Evolutionary conservation across 164 flowering plant species (phyloP), one percentile per base, ranked within the genome.

Genomic region (Tinospora cordifolia): DNA sequence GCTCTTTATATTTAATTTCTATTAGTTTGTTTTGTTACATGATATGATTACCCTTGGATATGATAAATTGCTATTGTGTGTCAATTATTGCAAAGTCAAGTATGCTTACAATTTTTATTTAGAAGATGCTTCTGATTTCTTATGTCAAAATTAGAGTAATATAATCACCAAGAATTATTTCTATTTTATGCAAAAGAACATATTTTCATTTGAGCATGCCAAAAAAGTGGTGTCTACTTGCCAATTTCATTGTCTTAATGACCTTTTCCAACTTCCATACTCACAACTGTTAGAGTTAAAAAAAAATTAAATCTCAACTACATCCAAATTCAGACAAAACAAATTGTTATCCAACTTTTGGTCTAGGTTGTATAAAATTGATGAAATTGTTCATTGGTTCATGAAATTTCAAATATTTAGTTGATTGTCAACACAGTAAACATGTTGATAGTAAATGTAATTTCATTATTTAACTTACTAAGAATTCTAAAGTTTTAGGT

Each of bases 401-500:
- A n/a, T n/a, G n/a, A n/a, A n/a, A n/a, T n/a, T n/a, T n/a, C n/a
- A n/a, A n/a, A n/a, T n/a, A n/a, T n/a, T n/a, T n/a, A n/a, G n/a
- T n/a, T n/a, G n/a, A n/a, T n/a, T n/a, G 21, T 17, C 57, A 40
- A 13, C 11, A 6, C 26, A 58, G 69, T 57, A 39, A 47, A 47
- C 12, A 25, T 57, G 47, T 51, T 22, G 2, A n/a, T 36, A 9
- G 30, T 64, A 6, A 9, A 4, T 25, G 17, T 15, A 34, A 39
- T 10, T 9, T 12, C 47, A 17, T 51, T n/a, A 12, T 10, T 14
- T 40, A 59, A 26, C 34, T 59, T 70, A 36, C 19, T 30, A 10
- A 46, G 13, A 44, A 22, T 3, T 71, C 13, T 40, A 47, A 24
- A 13, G 12, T 76, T 71, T 72, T 81, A 94, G 99, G 81, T 90